Evolutionary conservation across 164 flowering plant genomes (phyloP).

Genomic region (Vitis vinifera): ASM3070453v1 NC_081813.1:3052501-3053000

Average conservation of each 20-base stretch:
- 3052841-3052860: conserved; percentile 71
- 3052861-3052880: conserved; percentile 39
- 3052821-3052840: conserved; percentile 82
- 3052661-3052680: conserved; percentile 97
- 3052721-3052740: conserved; percentile 91
- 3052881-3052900: conserved; percentile 34
- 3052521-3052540: too few species aligned
- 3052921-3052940: conserved; percentile 31
- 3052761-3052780: conserved; percentile 83
- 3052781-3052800: conserved; percentile 93
- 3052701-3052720: conserved; percentile 97
- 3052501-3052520: too few species aligned
- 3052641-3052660: conserved; percentile 71
- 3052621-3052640: conserved; percentile 67
- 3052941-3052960: conserved; percentile 17
- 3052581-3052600: conserved; percentile 85
- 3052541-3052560: background rate
- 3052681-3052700: conserved; percentile 70
- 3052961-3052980: conserved; percentile 9
- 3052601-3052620: conserved; percentile 96
- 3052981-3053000: conserved; percentile 27
- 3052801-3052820: conserved; percentile 85
- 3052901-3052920: conserved; percentile 31
- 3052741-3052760: conserved; percentile 68
- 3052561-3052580: conserved; percentile 63